Base-by-base conservation (phyloP, 163 green algal species). In the Volvox carteri region DNA sequence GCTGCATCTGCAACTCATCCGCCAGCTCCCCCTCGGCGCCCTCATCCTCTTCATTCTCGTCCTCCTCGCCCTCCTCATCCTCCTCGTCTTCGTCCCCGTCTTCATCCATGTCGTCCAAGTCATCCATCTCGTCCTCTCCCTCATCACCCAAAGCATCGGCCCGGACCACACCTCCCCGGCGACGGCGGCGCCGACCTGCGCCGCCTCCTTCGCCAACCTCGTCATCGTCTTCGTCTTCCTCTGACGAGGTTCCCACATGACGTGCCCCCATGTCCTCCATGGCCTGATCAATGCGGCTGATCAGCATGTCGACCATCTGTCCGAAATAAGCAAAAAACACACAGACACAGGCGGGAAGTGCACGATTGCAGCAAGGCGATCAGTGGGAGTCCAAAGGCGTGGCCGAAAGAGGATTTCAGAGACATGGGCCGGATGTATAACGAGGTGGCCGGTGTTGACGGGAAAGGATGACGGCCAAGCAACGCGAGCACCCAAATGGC, bases 191-290 rank as follows among this genome's bases (percentile, higher is more conserved):
- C 8, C 68, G 0, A 11, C 58, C 9, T 1, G 56, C 30, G 19
- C 62, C 80, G 21, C 48, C 60, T 0, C 39, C 85, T 65, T 89
- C 86, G 28, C 88, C 86, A 4, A 68, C 52, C 21, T 86, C 76
- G 37, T 87, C 87, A 18, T 80, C 92, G 70, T 94, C 78, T 14
- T 90, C 88, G 42, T 89, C 88, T 46, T 85, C 78, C 1, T 91
- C 84, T 35, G 44, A 84, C 54, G 54, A 78, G 25, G 52, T 67
- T 1, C 68, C 86, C 11, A 93, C 92, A 54, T 93, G 78, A 25
- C 73, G 87, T 19, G 91, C 92, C 25, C 92, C 88, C 54, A 95
- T 86, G 37, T 92, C 92, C 62, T 94, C 91, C 80, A 93, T 87
- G 58, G 73, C 84, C 33, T 48, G 35, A 39, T 88, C 75, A 58